Conservation (phyloP, 768 basidiomycete genomes). For the Hemileccinum rubropunctum region DNA sequence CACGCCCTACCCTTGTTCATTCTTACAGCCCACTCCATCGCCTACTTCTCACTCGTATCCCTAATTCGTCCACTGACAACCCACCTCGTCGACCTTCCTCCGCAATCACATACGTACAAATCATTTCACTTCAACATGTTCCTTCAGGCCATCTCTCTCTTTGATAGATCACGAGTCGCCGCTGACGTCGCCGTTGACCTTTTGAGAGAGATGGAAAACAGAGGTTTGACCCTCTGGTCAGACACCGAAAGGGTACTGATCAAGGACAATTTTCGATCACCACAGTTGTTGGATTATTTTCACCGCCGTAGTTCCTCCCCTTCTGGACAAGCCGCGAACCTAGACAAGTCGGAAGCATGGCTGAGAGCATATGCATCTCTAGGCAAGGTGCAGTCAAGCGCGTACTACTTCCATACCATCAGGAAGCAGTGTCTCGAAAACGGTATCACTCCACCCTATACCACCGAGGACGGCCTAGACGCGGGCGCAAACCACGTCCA, state of each 20-base stretch:
- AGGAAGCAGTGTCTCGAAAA: constrained; percentile 24
- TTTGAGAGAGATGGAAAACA: constrained; percentile 46
- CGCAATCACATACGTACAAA: constrained; percentile 11
- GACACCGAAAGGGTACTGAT: constrained; percentile 46
- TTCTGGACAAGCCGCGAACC: not conserved
- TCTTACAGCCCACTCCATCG: constrained; percentile 43
- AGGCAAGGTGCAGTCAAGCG: constrained; percentile 38
- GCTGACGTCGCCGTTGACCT: constrained; percentile 41
- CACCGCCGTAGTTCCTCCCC: constrained; percentile 15
- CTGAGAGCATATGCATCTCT: constrained; percentile 20
- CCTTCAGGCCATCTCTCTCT: constrained; percentile 48
- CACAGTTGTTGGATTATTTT: constrained; percentile 49
- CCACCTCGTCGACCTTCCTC: constrained; percentile 36
- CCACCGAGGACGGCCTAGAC: constrained; percentile 3
- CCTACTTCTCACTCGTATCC: constrained; percentile 45
- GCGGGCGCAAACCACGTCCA: not conserved
- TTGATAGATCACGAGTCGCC: constrained; percentile 38
- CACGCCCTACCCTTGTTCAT: constrained; percentile 12
- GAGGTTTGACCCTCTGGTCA: constrained; percentile 39
- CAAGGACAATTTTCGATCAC: constrained; percentile 48
- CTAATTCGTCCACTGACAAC: constrained; percentile 46
- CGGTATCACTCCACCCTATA: constrained; percentile 21
- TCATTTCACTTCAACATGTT: constrained; percentile 49
- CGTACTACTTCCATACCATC: constrained; percentile 41
- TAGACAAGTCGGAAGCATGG: constrained; percentile 13